These are phyloP conservation scores for Triangularia verruculosa DNA, from an alignment of 2,329 filamentous ascomycete genomes.

Conservation along the genomic window DNA sequence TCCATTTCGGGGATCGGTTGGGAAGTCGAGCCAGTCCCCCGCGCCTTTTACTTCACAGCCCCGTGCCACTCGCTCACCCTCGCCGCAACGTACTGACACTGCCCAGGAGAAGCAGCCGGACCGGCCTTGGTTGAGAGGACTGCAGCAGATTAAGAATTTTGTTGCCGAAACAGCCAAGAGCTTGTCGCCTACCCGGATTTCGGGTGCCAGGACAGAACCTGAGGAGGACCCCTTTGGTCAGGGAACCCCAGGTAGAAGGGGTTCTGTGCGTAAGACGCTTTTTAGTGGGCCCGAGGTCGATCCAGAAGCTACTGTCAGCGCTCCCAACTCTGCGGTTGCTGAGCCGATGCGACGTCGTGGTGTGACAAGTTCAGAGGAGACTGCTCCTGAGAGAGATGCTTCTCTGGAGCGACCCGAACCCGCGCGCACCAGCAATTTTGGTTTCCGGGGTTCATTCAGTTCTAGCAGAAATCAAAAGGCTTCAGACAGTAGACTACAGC, in stretches of 20 bases:
- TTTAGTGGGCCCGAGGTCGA: constrained; percentile 14
- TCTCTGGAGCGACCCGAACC: constrained; percentile 18
- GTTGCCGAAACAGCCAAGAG: constrained; percentile 32
- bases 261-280: constrained; percentile 18
- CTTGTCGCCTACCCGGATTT: constrained; percentile 27
- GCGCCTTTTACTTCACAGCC: constrained; percentile 25
- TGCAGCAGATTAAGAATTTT: constrained; percentile 34
- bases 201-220: constrained; percentile 9
- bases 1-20: constrained; percentile 47
- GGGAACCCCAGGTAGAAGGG: constrained; percentile 8
- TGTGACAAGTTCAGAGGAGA: constrained; percentile 42
- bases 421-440: constrained; percentile 13
- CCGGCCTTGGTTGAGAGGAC: constrained; percentile 32
- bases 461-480: constrained; percentile 6
- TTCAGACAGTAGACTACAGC: constrained; percentile 3
- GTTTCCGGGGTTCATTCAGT: constrained; percentile 11
- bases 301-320: constrained; percentile 16
- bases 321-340: constrained; percentile 34
- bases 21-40: constrained; percentile 33
- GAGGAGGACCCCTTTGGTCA: constrained; percentile 30
- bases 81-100: not conserved
- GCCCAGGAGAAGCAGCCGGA: constrained; percentile 14
- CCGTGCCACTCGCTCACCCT: constrained; percentile 16
- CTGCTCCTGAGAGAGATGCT: constrained; percentile 9
- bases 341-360: constrained; percentile 21